Percentiles rank a stretch among this genome's conserved stretches.
Evolutionary conservation across 2,329 filamentous ascomycete genomes (phyloP).

Genomic region (Bretziella fagacearum): DNA sequence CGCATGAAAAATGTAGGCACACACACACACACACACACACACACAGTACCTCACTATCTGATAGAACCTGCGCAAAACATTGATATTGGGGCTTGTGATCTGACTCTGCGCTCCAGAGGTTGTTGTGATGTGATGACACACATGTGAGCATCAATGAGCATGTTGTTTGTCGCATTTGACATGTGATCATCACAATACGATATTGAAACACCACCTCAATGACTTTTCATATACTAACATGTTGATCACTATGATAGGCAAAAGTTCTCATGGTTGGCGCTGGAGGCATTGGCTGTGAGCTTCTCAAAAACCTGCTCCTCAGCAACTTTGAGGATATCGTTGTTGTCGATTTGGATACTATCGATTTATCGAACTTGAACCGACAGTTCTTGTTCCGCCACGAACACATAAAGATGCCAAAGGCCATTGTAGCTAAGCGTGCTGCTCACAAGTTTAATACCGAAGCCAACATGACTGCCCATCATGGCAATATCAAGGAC

Average conservation of each 20-base stretch:
- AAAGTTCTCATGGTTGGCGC: constrained; percentile 88
- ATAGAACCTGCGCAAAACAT: too few relatives aligned
- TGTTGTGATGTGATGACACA: too few relatives aligned
- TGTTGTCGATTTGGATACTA: constrained; percentile 93
- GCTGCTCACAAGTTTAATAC: constrained; percentile 84
- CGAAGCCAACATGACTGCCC: constrained; percentile 65
- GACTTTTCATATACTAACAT: constrained; percentile 6
- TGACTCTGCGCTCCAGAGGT: too few relatives aligned
- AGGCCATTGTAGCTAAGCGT: constrained; percentile 86
- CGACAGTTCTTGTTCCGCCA: constrained; percentile 92
- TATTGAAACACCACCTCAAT: background rate
- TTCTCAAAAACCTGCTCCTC: constrained; percentile 89
- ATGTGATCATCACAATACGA: background rate
- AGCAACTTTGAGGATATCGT: constrained; percentile 85
- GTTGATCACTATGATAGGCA: constrained; percentile 35
- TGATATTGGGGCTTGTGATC: too few relatives aligned
- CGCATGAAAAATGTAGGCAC: too few relatives aligned
- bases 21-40: too few relatives aligned
- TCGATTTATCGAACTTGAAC: constrained; percentile 94
- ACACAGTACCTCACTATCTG: too few relatives aligned
- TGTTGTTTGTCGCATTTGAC: background rate
- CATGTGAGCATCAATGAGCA: too few relatives aligned
- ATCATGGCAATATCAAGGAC: constrained; percentile 94
- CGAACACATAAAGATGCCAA: constrained; percentile 95
- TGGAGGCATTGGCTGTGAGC: constrained; percentile 91